Evolutionary conservation across 306 rosid species (phyloP).

Genomic region (Quercus ilex): DNA sequence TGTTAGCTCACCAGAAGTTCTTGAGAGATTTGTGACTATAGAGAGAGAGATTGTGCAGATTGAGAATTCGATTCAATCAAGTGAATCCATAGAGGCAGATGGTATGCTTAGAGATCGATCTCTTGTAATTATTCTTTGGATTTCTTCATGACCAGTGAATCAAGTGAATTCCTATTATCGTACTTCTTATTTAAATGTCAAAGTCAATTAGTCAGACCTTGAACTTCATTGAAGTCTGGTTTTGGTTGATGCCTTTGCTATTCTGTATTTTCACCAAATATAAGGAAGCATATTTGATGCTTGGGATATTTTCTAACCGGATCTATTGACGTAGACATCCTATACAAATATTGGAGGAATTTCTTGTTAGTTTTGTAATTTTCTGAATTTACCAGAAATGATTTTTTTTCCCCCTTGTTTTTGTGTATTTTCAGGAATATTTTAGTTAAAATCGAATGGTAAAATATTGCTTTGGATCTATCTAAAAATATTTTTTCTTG

Average conservation of each 20-base stretch:
- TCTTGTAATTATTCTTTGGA: neutral
- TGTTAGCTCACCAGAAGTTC: constrained; percentile 85
- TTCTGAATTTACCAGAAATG: too few relatives aligned
- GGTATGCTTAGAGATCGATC: constrained; percentile 42
- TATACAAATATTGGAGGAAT: too few relatives aligned
- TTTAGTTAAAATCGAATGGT: too few relatives aligned
- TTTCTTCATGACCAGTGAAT: neutral
- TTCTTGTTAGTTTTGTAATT: too few relatives aligned
- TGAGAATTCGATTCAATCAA: constrained; percentile 70
- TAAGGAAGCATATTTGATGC: neutral
- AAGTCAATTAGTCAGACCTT: neutral
- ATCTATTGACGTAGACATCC: neutral
- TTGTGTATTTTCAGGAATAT: too few relatives aligned
- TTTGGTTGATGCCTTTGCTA: neutral
- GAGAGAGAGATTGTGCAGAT: constrained; percentile 94
- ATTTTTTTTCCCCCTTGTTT: too few relatives aligned
- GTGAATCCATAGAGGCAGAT: constrained; percentile 58
- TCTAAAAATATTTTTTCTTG: too few relatives aligned
- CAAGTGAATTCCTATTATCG: neutral
- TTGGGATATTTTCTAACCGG: neutral
- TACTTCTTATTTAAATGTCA: neutral
- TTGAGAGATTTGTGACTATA: constrained; percentile 91
- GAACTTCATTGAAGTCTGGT: neutral
- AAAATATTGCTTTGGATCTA: too few relatives aligned
- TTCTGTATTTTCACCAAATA: neutral